phyloP scores from a whole-genome alignment of 345 rosid genomes.

The Pistacia integerrima region DNA sequence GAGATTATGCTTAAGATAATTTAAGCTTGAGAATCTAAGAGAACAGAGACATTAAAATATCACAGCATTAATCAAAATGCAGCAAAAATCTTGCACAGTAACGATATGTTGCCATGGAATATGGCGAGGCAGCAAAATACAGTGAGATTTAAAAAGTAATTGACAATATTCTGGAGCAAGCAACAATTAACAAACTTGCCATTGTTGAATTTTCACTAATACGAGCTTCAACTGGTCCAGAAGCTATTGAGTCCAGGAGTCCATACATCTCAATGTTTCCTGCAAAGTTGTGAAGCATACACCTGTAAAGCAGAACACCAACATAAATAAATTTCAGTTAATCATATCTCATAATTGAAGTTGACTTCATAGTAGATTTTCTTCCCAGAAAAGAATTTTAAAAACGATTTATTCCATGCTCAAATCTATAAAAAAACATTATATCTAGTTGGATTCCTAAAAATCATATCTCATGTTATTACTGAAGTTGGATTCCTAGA shows the following conservation, averaged over 20 bases:
- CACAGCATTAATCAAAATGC: background rate
- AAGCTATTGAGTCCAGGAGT: conserved; percentile 61
- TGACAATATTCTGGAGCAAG: conserved; percentile 4
- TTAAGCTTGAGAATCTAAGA: background rate
- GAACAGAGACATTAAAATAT: background rate
- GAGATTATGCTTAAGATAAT: background rate
- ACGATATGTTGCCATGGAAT: background rate
- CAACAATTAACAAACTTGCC: conserved; percentile 39
- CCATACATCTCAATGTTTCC: conserved; percentile 82
- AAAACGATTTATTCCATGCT: background rate
- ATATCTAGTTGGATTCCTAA: no score
- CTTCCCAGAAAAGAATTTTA: background rate
- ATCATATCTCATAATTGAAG: background rate
- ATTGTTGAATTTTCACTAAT: conserved; percentile 60
- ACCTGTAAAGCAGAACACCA: conserved; percentile 45
- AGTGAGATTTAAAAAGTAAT: background rate
- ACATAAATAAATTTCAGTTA: background rate
- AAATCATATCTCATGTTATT: no score
- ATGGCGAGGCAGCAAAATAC: background rate
- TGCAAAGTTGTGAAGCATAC: conserved; percentile 82
- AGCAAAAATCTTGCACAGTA: background rate
- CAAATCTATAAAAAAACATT: no score
- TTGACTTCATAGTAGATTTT: background rate
- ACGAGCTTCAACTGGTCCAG: conserved; percentile 69
- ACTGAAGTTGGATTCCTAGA: background rate